Evolutionary conservation across 176 grass and related monocot species (phyloP).

Genomic region (Echinochloa phyllopogon): DNA sequence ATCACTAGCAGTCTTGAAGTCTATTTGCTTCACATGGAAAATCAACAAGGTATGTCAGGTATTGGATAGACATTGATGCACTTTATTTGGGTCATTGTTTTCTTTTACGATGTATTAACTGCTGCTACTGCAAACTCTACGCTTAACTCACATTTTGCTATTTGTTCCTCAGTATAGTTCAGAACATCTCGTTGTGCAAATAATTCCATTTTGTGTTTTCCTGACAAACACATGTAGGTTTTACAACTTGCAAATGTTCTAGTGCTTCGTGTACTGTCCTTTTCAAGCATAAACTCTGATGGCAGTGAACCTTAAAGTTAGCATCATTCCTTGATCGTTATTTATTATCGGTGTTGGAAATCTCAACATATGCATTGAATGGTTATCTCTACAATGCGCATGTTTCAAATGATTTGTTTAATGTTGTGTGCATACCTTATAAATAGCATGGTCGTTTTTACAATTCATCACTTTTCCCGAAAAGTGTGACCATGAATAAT

Average conservation of each 20-base stretch:
- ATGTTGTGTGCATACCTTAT: background rate
- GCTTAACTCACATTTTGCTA: background rate
- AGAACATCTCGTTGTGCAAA: background rate
- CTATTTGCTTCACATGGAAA: constrained; percentile 80
- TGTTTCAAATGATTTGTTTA: constrained; percentile 15
- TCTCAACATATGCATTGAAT: background rate
- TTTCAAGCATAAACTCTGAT: background rate
- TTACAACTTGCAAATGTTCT: background rate
- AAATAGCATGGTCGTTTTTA: background rate
- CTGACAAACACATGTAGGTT: background rate
- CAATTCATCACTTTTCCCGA: background rate
- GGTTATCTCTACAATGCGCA: background rate
- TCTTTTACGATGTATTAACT: background rate
- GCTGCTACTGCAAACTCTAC: background rate
- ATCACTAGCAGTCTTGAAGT: constrained; percentile 75
- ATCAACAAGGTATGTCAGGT: constrained; percentile 82
- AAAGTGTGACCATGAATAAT: background rate
- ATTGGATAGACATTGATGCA: constrained; percentile 20
- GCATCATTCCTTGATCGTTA: background rate
- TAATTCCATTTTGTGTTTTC: background rate
- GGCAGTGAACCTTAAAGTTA: background rate
- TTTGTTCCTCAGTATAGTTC: background rate
- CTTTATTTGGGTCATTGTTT: constrained; percentile 24
- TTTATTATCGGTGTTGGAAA: background rate
- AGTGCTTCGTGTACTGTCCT: constrained; percentile 7